Base-by-base conservation (phyloP, 371 early-diverging fungal genomes). In the Mucor saturninus region DNA sequence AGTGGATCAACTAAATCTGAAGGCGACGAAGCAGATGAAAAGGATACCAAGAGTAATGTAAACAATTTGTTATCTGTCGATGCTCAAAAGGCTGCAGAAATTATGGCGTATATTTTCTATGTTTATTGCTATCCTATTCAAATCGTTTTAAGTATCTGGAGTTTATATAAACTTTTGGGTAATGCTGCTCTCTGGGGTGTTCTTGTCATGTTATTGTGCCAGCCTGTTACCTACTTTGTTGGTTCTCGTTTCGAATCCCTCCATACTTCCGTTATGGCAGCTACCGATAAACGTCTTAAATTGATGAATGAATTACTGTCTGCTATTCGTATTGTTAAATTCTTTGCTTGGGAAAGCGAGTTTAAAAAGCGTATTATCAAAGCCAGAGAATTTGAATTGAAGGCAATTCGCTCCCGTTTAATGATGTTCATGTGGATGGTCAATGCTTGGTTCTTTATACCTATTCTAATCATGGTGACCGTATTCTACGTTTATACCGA, bases 271-370 rank as follows among this genome's bases (percentile, higher is more conserved):
- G 77, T 87, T 49, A 86, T 83, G 84, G 64, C 77, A 9, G 78
- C 85, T 49, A 86, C 88, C 40, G 92, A 91, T 42, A 81, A 79
- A 30, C 83, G 86, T 42, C 71, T 91, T 56, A 82, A 86, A n/a
- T 72, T 83, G 61, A 77, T 91, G 56, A 90, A 86, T 30, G 92
- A 91, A 62, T 77, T 91, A 65, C 68, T 92, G 51, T 69, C 77
- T 48, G 92, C 90, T 13, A 91, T 92, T 50, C 86, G 90, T 38
- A 88, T 91, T 9, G 85, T 92, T 61, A 92, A 92, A 65, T 86
- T 92, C 64, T 92, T 91, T 80, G 92, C 89, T 26, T 92, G 93
- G 93, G 90, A 92, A 73, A 68, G 81, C 54, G 80, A 87, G 57
- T 90, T 92, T 56, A 74, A 79, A 43, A 74, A 76, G 39, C 81